phyloP scores from a whole-genome alignment of 1,284 basidiomycete species.

The Trichosporon faecale region DNA sequence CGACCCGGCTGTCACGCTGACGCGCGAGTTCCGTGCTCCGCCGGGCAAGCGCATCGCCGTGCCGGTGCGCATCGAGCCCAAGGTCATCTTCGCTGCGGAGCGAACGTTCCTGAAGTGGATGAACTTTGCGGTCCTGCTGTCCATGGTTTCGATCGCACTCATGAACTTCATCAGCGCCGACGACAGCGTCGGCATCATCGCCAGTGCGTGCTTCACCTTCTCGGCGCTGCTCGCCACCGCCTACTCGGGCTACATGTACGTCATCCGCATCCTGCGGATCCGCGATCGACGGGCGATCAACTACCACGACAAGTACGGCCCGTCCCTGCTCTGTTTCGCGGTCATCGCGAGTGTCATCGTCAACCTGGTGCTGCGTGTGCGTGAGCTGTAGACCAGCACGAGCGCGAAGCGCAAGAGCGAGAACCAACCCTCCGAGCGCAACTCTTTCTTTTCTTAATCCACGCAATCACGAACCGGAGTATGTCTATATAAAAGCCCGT shows the following conservation, averaged over 20 bases:
- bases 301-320: conserved; percentile 85
- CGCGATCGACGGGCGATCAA: conserved; percentile 67
- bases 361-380: conserved; percentile 61
- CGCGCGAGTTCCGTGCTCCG: conserved; percentile 72
- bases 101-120: conserved; percentile 71
- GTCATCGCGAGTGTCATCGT: conserved; percentile 69
- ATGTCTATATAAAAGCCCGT: not conserved
- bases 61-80: conserved; percentile 92
- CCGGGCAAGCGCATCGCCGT: conserved; percentile 86
- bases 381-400: conserved; percentile 33
- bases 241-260: conserved; percentile 83
- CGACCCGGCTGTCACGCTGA: conserved; percentile 52
- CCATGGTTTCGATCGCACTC: conserved; percentile 80
- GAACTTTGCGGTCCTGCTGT: conserved; percentile 83
- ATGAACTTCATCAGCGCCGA: conserved; percentile 80
- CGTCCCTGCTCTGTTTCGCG: conserved; percentile 68
- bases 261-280: conserved; percentile 76
- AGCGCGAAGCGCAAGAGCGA: not conserved
- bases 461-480: not conserved
- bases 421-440: not conserved
- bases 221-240: conserved; percentile 84
- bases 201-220: conserved; percentile 81
- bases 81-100: conserved; percentile 92
- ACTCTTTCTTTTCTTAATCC: not conserved
- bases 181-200: conserved; percentile 75